phyloP scores from a whole-genome alignment of 2,329 filamentous ascomycete species.

The Diaporthe capsici region DNA sequence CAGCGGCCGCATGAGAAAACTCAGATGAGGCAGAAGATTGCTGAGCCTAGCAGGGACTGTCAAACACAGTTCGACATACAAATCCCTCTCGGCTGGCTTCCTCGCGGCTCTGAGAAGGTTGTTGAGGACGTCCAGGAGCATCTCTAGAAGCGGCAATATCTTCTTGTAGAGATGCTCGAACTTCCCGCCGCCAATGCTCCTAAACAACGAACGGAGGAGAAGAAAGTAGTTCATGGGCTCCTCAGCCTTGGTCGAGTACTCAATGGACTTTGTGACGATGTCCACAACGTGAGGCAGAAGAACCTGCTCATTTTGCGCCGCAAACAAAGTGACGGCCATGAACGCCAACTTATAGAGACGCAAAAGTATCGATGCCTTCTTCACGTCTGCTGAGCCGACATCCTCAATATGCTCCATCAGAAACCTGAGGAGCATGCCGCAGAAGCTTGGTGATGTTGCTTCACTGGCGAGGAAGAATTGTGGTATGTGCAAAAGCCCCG shows the following conservation, averaged over 20 bases:
- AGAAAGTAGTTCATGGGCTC: conserved; percentile 99
- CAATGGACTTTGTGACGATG: conserved; percentile 97
- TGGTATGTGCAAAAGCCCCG: conserved; percentile 91
- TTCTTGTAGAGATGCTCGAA: conserved; percentile 99
- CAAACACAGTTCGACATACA: conserved; percentile 96
- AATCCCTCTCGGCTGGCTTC: conserved; percentile 90
- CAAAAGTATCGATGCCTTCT: conserved; percentile 92
- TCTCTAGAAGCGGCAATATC: conserved; percentile 94
- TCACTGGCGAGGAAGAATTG: conserved; percentile 99
- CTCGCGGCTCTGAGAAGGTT: conserved; percentile 91
- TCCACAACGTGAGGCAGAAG: conserved; percentile 95
- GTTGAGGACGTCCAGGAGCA: conserved; percentile 97
- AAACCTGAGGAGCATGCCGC: conserved; percentile 97
- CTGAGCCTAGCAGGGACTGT: conserved; percentile 96
- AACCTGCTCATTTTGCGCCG: conserved; percentile 94
- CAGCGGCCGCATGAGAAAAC: conserved; percentile 95
- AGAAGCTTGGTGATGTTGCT: conserved; percentile 96
- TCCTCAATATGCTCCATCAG: conserved; percentile 97
- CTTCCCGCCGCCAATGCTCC: conserved; percentile 96
- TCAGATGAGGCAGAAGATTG: conserved; percentile 94
- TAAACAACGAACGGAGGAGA: conserved; percentile 89
- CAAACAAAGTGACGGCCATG: conserved; percentile 98
- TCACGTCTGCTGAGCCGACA: conserved; percentile 91
- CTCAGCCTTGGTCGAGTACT: conserved; percentile 93
- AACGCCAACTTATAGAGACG: conserved; percentile 98